phyloP scores from a whole-genome alignment of 306 rosid genomes.

The Sechiopsis laciniata region DNA sequence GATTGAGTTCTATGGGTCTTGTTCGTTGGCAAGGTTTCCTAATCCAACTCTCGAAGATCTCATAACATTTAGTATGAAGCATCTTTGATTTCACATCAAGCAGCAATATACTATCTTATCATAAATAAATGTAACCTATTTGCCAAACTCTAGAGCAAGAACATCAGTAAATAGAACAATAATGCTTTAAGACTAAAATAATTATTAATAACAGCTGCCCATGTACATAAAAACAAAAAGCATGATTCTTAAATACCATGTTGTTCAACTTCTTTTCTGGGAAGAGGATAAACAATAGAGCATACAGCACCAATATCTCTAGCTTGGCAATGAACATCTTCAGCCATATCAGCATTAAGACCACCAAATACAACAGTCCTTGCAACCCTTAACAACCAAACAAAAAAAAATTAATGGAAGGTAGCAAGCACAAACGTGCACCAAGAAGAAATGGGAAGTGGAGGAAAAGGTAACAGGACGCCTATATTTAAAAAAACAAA shows the following conservation, averaged over 20 bases:
- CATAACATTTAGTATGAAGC: too few relatives aligned
- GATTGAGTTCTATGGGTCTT: too few relatives aligned
- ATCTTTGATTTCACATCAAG: too few relatives aligned
- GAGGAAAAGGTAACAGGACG: neutral
- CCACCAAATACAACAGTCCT: constrained; percentile 84
- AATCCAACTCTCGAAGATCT: too few relatives aligned
- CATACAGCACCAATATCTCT: constrained; percentile 61
- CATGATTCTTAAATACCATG: constrained; percentile 39
- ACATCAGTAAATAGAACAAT: neutral
- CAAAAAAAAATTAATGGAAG: constrained; percentile 20
- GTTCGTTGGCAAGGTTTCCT: too few relatives aligned
- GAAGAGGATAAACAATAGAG: constrained; percentile 70
- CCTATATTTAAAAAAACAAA: neutral
- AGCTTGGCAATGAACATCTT: constrained; percentile 60
- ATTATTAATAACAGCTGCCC: neutral
- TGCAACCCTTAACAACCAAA: constrained; percentile 64
- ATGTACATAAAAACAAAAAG: constrained; percentile 3
- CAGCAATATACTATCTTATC: neutral
- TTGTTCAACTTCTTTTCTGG: constrained; percentile 57
- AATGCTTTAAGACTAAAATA: neutral
- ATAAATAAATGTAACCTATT: neutral
- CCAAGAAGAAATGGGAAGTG: neutral
- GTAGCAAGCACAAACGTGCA: neutral
- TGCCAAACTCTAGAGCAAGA: neutral
- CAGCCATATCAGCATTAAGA: constrained; percentile 69